Evolutionary conservation across 305 asterid species (phyloP), one percentile per base, ranked within the genome.

Genomic region (Nicotiana rustica): DNA sequence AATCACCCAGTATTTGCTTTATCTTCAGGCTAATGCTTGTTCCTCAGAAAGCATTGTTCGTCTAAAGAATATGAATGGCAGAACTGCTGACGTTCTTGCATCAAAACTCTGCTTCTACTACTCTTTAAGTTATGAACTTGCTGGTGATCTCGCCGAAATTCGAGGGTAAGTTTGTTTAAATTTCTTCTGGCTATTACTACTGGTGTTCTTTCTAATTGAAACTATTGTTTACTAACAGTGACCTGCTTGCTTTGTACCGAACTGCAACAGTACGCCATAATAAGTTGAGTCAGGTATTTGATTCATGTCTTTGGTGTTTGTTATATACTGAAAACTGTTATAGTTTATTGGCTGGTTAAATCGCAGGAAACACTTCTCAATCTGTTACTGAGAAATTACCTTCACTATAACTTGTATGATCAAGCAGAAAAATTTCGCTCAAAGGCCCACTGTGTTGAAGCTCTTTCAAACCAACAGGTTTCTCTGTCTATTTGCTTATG

Each of bases 381-480:
- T 88, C 85, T 92, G 86, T 83, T 92, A 82, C 84, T 92, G 77
- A 86, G 94, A 85, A 90, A 92, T 85, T 92, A 92, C 88, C 95
- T 92, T 82, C 93, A 90, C 79, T 92, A 90, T 85, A 89, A 92
- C 88, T 88, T 92, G 60, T 90, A 92, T 89, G 94, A 92, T 85
- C 92, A 92, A 84, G 95, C 95, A 1, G 95, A 92, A 84, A 92
- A 92, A 84, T 85, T 92, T 86, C 86, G 95, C 78, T 90, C 95
- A 56, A 92, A 92, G 89, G 93, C 95, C 33, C 94, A 91, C 35
- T 93, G 91, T 47, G 87, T 89, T 78, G 93, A 90, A 84, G 93
- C 94, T 76, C 94, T 90, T 87, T 92, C 95, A 49, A 90, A 90
- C 84, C 94, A 92, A 85, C 94, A 92, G 93, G 95, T 82, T 8